Evolutionary conservation across 1,139 yeast species (phyloP), one percentile per base, ranked within the genome.

Genomic region (Scheffersomyces parashehatae): DNA sequence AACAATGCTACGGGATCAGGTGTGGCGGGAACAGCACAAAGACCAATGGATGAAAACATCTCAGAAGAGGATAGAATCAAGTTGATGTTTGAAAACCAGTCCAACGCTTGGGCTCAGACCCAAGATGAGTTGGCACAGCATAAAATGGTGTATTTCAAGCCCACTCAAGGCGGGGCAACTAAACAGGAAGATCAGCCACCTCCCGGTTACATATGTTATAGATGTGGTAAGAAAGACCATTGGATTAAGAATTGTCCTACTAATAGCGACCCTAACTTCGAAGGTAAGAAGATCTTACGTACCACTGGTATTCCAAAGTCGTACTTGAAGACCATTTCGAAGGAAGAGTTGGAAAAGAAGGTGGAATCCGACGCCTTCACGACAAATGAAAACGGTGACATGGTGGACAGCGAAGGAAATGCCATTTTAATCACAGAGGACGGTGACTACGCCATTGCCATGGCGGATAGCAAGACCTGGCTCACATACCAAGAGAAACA

Each of bases 231-330:
- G 38, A 88, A 90, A 64, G 97, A 93, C 50, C 99, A 93, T 64
- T 91, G 96, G 93, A 91, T 95, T 50, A 88, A 88, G 58, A 89
- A 90, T 54, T 93, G 99, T 70, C 99, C 99, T 0, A 89, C 96
- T 2, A 87, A 88, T 55, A 82, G 82, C 43, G 99, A 93, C 64
- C 96, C 97, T 4, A 87, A 83, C 55, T 90, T 90, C 77, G 98
- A 93, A 60, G 96, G 96, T 28, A 88, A 88, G 59, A 78, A 95
- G 51, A 85, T 93, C 40, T 84, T 89, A 59, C 79, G 96, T 56
- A 91, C 98, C 0, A 93, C 99, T 0, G 99, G 99, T 82, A 93
- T 93, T 59, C 99, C 99, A 4, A 85, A 87, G 64, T 85, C 95
- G 36, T 90, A 90, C 65, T 79, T 93, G 64, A 87, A 89, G 55